Evolutionary conservation across 192 early-diverging fungal genomes (phyloP).

Genomic region (Coemansia sp.): DNA sequence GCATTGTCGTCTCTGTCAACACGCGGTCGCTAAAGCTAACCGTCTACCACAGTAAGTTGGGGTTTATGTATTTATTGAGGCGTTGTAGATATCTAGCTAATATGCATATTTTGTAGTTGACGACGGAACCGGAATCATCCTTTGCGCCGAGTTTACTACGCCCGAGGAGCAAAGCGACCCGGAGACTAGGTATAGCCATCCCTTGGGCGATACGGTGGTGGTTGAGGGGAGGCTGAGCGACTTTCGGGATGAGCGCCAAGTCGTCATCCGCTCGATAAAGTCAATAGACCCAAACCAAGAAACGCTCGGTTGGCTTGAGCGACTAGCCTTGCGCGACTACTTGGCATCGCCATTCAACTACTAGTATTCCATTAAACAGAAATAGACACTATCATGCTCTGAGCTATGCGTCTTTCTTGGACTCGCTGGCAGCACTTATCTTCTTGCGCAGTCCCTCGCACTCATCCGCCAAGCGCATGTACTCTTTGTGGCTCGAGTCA

Average conservation of each 20-base stretch:
- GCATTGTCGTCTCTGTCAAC: constrained; percentile 39
- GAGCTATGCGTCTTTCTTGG: constrained; percentile 47
- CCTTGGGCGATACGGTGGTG: constrained; percentile 28
- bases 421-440: constrained; percentile 29
- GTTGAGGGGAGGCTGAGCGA: constrained; percentile 32
- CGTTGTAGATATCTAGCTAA: neutral
- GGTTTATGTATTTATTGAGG: neutral
- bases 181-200: constrained; percentile 3
- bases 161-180: constrained; percentile 21
- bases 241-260: constrained; percentile 34
- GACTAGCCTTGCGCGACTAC: constrained; percentile 29
- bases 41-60: constrained; percentile 23
- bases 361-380: neutral
- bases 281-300: constrained; percentile 31
- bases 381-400: too few relatives aligned
- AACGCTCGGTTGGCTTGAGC: constrained; percentile 43
- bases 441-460: constrained; percentile 39
- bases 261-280: constrained; percentile 22
- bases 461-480: constrained; percentile 54
- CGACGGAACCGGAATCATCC: constrained; percentile 46
- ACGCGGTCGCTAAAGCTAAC: constrained; percentile 23
- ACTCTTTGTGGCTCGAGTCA: constrained; percentile 50
- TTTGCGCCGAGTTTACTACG: constrained; percentile 34
- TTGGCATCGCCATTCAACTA: constrained; percentile 5
- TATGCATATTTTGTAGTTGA: constrained; percentile 28